These are phyloP conservation scores for Tuctoria greenei DNA, from an alignment of 176 grass and related monocot genomes.

Conservation along the genomic window DNA sequence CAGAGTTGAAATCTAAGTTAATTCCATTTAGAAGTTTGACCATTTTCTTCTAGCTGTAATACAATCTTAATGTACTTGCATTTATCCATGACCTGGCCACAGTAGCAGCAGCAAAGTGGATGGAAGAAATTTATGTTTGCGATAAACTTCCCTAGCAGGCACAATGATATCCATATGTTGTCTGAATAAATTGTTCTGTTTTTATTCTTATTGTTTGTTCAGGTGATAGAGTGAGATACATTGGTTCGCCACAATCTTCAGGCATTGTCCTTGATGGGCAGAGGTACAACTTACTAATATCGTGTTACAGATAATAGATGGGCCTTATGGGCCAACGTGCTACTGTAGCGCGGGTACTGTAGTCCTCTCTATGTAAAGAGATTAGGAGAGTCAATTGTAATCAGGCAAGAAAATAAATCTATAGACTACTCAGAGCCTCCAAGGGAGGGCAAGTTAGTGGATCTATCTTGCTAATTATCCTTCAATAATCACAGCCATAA, in stretches of 20 bases:
- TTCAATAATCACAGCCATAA: too few relatives aligned
- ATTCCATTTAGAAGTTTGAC: background rate
- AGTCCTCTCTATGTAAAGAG: too few relatives aligned
- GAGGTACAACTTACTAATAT: slow-evolving; percentile 28
- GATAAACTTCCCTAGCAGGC: slow-evolving; percentile 13
- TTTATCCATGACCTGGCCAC: slow-evolving; percentile 2
- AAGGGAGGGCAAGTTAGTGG: too few relatives aligned
- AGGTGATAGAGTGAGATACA: slow-evolving; percentile 96
- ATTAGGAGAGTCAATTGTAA: too few relatives aligned
- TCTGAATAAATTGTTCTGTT: slow-evolving; percentile 20
- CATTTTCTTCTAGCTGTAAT: slow-evolving; percentile 7
- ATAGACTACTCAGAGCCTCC: too few relatives aligned
- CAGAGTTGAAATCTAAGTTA: background rate
- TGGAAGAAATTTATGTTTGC: background rate
- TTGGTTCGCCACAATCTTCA: slow-evolving; percentile 49
- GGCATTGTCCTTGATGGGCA: slow-evolving; percentile 49
- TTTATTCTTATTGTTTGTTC: slow-evolving; percentile 38
- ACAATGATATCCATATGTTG: background rate
- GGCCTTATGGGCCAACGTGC: too few relatives aligned
- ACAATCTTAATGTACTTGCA: background rate
- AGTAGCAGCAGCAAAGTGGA: background rate
- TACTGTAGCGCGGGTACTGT: too few relatives aligned
- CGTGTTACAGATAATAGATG: too few relatives aligned
- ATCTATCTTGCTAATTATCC: too few relatives aligned
- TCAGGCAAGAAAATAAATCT: too few relatives aligned